phyloP scores from a whole-genome alignment of 768 basidiomycete genomes.

The Mycena latifolia region DNA sequence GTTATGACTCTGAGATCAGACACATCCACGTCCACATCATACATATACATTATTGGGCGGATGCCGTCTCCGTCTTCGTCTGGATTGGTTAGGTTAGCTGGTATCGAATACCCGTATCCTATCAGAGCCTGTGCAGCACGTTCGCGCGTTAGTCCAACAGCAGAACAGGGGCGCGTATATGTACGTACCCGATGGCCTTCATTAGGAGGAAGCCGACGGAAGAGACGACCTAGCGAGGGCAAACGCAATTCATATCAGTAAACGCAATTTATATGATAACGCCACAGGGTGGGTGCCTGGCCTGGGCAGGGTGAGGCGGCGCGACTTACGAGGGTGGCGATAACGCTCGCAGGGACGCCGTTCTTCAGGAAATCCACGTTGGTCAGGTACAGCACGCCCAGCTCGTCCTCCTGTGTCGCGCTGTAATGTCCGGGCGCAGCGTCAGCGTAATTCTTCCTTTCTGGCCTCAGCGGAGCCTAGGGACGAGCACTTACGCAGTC shows the following conservation, averaged over 20 bases:
- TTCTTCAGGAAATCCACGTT: slow-evolving; percentile 94
- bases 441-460: slow-evolving; percentile 8
- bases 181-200: slow-evolving; percentile 73
- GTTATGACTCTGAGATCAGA: too few relatives aligned
- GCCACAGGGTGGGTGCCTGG: too few relatives aligned
- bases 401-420: slow-evolving; percentile 94
- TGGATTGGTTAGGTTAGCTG: too few relatives aligned
- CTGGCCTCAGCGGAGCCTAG: too few relatives aligned
- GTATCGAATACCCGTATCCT: too few relatives aligned
- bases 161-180: neutral
- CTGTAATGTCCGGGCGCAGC: slow-evolving; percentile 51
- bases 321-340: slow-evolving; percentile 83
- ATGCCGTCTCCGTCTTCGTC: too few relatives aligned
- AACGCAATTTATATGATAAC: too few relatives aligned
- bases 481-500: slow-evolving; percentile 78
- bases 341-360: slow-evolving; percentile 93
- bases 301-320: too few relatives aligned
- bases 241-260: too few relatives aligned
- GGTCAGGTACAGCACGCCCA: slow-evolving; percentile 89
- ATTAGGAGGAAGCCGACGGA: slow-evolving; percentile 88
- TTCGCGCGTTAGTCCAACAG: neutral
- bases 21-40: too few relatives aligned
- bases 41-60: too few relatives aligned
- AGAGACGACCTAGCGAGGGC: slow-evolving; percentile 80
- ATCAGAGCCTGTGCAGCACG: slow-evolving; percentile 34